Evolutionary conservation across 2,329 filamentous ascomycete genomes (phyloP), one percentile per base, ranked within the genome.

Genomic region (Phialophora tarda): DNA sequence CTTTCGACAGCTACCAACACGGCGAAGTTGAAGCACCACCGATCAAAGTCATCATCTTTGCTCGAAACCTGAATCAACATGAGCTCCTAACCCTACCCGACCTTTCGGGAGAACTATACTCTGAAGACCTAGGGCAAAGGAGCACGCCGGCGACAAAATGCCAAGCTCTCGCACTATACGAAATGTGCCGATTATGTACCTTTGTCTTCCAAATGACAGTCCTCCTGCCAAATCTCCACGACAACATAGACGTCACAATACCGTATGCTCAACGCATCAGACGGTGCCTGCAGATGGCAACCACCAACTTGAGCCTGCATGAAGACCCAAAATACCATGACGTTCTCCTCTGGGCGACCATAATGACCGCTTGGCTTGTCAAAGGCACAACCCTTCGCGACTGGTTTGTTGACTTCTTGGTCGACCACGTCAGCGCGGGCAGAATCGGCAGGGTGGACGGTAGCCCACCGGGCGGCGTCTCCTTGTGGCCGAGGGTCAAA

Each of bases 31-130:
- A 59, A 32, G 62, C 62, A 5, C 62, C 62, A 7, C 44, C 34
- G 6, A 57, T 63, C 62, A 63, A 53, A 57, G n/a, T 51, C n/a
- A 63, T 63, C 54, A 63, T 63, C 53, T 63, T 63, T n/a, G 62
- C 62, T 14, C 62, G 62, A 24, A 63, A 63, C 21, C 88, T 99
- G 73, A 95, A 99, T 87, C 98, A 99, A 88, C 95, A 99, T 87
- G 95, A 98, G 69, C 82, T 99, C 71, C 93, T 98, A 77, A 99
- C 98, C 81, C 88, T 99, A 78, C 98, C 95, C 62, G 95, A 99
- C 86, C 83, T 99, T 74, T 95, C 95, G 1, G 21, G 17, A 23
- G 54, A 51, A 17, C 23, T 57, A 14, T 63, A 34, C 21, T 57
- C 51, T 23, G 21, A 32, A 41, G 28, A 28, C 7, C 30, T n/a